phyloP scores from a whole-genome alignment of 176 grass and related monocot species.

The Neostapfia colusana region DNA sequence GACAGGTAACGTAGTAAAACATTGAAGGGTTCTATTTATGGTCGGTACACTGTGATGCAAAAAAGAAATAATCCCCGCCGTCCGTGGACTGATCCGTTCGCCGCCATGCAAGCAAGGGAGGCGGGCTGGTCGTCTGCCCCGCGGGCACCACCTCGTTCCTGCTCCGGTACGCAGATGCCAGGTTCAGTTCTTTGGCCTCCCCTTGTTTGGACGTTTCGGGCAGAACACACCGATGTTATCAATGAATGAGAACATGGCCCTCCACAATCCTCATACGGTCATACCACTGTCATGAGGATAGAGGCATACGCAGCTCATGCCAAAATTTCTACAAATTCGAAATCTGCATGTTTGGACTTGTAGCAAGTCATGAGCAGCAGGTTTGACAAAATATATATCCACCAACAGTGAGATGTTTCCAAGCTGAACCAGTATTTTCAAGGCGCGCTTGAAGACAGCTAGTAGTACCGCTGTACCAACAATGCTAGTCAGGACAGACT shows the following conservation, averaged over 20 bases:
- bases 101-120: conserved; percentile 41
- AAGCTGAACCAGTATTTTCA: no score
- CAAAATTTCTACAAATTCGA: conserved; percentile 7
- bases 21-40: conserved; percentile 57
- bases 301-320: not conserved
- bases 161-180: conserved; percentile 44
- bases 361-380: not conserved
- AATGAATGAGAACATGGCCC: not conserved
- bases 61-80: conserved; percentile 45
- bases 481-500: not conserved
- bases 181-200: not conserved
- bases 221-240: not conserved
- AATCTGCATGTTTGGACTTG: not conserved
- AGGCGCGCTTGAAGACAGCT: not conserved
- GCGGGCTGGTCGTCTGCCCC: conserved; percentile 68
- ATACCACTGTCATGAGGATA: not conserved
- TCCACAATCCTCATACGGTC: no score
- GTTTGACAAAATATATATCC: no score
- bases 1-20: no score
- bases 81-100: conserved; percentile 42
- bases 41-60: no score
- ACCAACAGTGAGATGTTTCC: conserved; percentile 8
- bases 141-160: conserved; percentile 84
- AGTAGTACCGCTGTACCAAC: no score
- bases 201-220: not conserved